Conservation (phyloP, 495 filamentous ascomycete species). For the Umbilicaria muhlenbergii region DNA sequence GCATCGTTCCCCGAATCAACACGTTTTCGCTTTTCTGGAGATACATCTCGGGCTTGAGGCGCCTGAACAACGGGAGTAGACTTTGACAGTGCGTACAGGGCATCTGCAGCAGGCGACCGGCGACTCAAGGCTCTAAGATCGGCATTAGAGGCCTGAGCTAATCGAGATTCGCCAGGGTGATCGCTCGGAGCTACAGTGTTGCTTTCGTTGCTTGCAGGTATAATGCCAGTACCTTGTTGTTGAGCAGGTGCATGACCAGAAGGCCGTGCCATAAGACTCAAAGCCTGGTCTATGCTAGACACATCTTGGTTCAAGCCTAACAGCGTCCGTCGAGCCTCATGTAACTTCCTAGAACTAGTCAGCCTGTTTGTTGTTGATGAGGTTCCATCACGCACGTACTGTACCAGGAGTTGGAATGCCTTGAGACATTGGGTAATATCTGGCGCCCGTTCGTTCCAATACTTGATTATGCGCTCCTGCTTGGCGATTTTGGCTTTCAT, state of each 20-base stretch:
- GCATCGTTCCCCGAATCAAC: not conserved
- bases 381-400: conserved; percentile 1
- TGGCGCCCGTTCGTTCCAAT: conserved; percentile 9
- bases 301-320: conserved; percentile 7
- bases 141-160: conserved; percentile 8
- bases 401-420: conserved; percentile 4
- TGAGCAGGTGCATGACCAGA: not conserved
- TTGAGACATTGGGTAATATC: conserved; percentile 8
- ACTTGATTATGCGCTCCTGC: too few species aligned
- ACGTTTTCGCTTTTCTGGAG: conserved; percentile 5
- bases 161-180: not conserved
- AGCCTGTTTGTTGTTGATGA: not conserved
- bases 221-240: too few species aligned
- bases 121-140: conserved; percentile 3
- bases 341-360: conserved; percentile 1
- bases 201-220: too few species aligned
- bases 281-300: conserved; percentile 8
- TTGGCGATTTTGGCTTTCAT: too few species aligned
- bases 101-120: not conserved
- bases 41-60: not conserved
- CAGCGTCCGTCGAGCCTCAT: conserved; percentile 8
- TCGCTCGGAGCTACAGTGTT: too few species aligned
- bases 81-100: too few species aligned
- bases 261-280: conserved; percentile 3
- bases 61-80: too few species aligned